phyloP scores from a whole-genome alignment of 2,329 filamentous ascomycete genomes.

The Furcasterigmium furcatum region DNA sequence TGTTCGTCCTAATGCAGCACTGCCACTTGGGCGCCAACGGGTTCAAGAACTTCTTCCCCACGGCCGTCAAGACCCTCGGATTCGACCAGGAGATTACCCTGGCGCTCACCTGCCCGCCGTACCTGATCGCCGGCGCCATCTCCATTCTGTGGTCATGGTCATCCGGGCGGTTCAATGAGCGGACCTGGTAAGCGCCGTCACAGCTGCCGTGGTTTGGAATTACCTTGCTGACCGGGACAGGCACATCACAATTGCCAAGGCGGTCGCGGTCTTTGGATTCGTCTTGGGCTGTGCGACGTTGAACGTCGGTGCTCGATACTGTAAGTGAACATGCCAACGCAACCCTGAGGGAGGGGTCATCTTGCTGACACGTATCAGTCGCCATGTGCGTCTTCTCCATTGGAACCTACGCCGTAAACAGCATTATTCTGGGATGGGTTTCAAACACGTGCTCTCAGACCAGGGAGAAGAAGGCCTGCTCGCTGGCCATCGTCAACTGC shows the following conservation, averaged over 20 bases:
- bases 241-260: slow-evolving; percentile 39
- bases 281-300: slow-evolving; percentile 5
- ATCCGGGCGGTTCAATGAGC: slow-evolving; percentile 39
- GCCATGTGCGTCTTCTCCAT: slow-evolving; percentile 11
- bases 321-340: too few species aligned
- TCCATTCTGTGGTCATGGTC: slow-evolving; percentile 16
- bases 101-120: slow-evolving; percentile 13
- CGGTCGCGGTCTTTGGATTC: slow-evolving; percentile 25
- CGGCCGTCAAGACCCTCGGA: slow-evolving; percentile 7
- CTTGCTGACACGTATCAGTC: too few species aligned
- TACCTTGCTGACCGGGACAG: too few species aligned
- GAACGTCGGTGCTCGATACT: slow-evolving; percentile 6
- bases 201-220: too few species aligned
- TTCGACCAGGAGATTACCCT: slow-evolving; percentile 8
- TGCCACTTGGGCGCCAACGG: slow-evolving; percentile 3
- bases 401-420: slow-evolving; percentile 5
- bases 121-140: slow-evolving; percentile 20
- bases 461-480: slow-evolving; percentile 64
- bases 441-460: slow-evolving; percentile 70
- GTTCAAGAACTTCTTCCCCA: slow-evolving; percentile 16
- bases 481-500: slow-evolving; percentile 54
- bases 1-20: slow-evolving; percentile 36
- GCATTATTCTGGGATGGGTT: slow-evolving; percentile 62
- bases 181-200: too few species aligned
- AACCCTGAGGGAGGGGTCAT: too few species aligned